phyloP scores from a whole-genome alignment of 2,329 filamentous ascomycete species.

The Talaromyces atroroseus region DNA sequence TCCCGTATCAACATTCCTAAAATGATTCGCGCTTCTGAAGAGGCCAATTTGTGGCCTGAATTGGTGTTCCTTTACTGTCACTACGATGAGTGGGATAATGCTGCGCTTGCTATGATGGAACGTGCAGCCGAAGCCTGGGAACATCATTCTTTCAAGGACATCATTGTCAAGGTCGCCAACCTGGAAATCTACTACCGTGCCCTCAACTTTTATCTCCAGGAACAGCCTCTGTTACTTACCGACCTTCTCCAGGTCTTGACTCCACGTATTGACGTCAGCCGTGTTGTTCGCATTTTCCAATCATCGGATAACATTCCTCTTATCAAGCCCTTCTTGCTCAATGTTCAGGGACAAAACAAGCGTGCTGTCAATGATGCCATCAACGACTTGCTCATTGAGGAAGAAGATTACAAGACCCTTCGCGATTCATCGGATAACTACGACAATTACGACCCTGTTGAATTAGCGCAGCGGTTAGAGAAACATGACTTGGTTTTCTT shows the following conservation, averaged over 20 bases:
- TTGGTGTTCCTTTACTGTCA: conserved; percentile 97
- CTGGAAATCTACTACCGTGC: conserved; percentile 98
- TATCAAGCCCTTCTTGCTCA: conserved; percentile 97
- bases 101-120: conserved; percentile 95
- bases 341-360: conserved; percentile 96
- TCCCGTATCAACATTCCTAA: conserved; percentile 95
- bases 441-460: conserved; percentile 96
- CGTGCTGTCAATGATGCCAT: conserved; percentile 96
- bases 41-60: conserved; percentile 94
- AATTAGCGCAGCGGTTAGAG: conserved; percentile 85
- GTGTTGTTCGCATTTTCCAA: conserved; percentile 98
- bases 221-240: conserved; percentile 93
- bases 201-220: conserved; percentile 94
- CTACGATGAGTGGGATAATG: conserved; percentile 98
- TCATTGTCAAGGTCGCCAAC: conserved; percentile 94
- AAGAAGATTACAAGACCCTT: conserved; percentile 98
- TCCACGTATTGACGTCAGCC: conserved; percentile 93
- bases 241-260: conserved; percentile 89
- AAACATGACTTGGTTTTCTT: conserved; percentile 99
- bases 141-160: conserved; percentile 99
- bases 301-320: conserved; percentile 96
- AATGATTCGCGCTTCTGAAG: conserved; percentile 88
- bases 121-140: conserved; percentile 97
- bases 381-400: conserved; percentile 94
- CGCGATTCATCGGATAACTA: conserved; percentile 97